Conservation (phyloP, 1,139 yeast genomes). For the Blastobotrys aristatus region DNA sequence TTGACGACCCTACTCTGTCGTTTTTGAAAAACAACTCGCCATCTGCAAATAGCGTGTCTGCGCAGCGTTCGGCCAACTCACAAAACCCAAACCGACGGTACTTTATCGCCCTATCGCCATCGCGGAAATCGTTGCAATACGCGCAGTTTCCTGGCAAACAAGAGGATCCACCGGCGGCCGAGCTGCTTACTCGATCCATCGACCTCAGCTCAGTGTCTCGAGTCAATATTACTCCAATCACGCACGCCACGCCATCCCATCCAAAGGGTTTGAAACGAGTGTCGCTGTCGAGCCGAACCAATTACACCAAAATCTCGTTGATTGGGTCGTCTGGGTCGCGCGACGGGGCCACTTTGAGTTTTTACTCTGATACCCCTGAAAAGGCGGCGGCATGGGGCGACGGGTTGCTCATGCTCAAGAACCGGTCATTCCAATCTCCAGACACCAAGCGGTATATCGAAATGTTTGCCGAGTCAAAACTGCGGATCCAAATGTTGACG, state of each 20-base stretch:
- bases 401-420: conserved; percentile 61
- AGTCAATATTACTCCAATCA: conserved; percentile 26
- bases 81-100: conserved; percentile 38
- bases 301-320: conserved; percentile 27
- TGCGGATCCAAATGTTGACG: conserved; percentile 59
- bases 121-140: conserved; percentile 56
- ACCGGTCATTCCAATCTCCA: conserved; percentile 42
- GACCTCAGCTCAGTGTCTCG: conserved; percentile 26
- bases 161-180: conserved; percentile 52
- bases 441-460: conserved; percentile 59
- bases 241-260: conserved; percentile 17
- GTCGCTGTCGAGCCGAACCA: conserved; percentile 26
- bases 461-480: conserved; percentile 54
- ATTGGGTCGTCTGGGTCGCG: conserved; percentile 24
- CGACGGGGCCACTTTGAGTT: conserved; percentile 40
- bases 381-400: conserved; percentile 74
- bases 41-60: not conserved
- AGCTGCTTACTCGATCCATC: conserved; percentile 32
- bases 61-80: conserved; percentile 10
- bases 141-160: conserved; percentile 53
- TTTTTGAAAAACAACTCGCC: conserved; percentile 4
- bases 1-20: conserved; percentile 46
- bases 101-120: conserved; percentile 67
- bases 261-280: conserved; percentile 26
- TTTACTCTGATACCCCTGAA: conserved; percentile 72